Conservation (phyloP, 2,329 filamentous ascomycete species). For the Nakataea oryzae region DNA sequence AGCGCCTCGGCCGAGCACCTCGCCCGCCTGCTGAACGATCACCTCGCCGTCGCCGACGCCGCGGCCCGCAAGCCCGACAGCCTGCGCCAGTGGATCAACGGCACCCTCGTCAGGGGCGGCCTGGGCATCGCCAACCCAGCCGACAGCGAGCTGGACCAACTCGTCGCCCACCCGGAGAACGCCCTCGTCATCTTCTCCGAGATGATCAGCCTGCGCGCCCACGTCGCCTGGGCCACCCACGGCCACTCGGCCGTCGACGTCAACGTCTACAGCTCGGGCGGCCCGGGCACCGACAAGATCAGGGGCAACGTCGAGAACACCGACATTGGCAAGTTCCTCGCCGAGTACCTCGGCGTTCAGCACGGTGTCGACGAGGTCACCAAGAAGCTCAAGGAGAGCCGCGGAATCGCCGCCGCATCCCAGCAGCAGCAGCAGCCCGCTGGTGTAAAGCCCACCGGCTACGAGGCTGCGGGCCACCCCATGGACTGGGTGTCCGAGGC, state of each 20-base stretch:
- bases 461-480: neutral
- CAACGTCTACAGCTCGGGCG: constrained; percentile 81
- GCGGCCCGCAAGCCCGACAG: neutral
- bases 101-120: constrained; percentile 54
- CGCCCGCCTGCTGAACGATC: constrained; percentile 46
- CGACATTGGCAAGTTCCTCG: constrained; percentile 75
- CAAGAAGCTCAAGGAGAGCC: constrained; percentile 52
- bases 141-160: constrained; percentile 56
- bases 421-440: neutral
- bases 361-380: constrained; percentile 58
- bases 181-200: constrained; percentile 58
- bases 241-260: constrained; percentile 92
- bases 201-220: constrained; percentile 78
- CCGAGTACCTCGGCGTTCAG: constrained; percentile 69
- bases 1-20: constrained; percentile 72
- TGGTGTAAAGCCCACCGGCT: neutral
- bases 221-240: constrained; percentile 89
- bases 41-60: constrained; percentile 28
- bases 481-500: neutral
- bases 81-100: constrained; percentile 55
- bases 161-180: constrained; percentile 47
- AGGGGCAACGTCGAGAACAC: constrained; percentile 91
- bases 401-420: constrained; percentile 19
- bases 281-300: constrained; percentile 52
- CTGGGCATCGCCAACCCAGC: constrained; percentile 70